Base-by-base conservation (phyloP, 169 alveolate genomes). In the Cyclospora cayetanensis region DNA sequence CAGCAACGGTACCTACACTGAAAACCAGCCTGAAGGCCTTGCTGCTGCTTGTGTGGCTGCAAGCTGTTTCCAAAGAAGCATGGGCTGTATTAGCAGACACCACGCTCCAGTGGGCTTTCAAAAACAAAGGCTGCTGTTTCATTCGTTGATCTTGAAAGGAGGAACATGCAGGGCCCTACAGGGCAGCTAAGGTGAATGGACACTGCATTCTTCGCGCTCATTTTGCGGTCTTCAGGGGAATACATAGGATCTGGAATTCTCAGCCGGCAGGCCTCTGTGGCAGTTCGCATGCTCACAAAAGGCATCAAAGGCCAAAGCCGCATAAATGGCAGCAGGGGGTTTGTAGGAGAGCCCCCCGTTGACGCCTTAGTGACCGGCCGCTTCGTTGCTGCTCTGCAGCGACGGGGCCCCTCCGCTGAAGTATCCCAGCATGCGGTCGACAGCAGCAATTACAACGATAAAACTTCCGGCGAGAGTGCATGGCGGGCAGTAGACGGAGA, bases 401-500 rank as follows among this genome's bases (percentile, higher is more conserved):
- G 60, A 46, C 7, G 60, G 60, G 60, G 60, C 15, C 15, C 15
- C 60, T 35, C 55, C 83, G 34, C 22, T 72, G 0, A 46, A 18
- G 55, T 34, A 35, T 18, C 65, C 25, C 42, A 20, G n/a, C 66
- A 29, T 41, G 20, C 39, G 50, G 50, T 3, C 53, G 25, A 31
- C 53, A 63, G 53, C 83, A 65, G n/a, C 37, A 42, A 55, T 27
- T 35, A 43, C 68, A 27, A 31, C 72, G 29, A 53, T 70, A n/a
- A 11, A 43, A 42, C 37, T 18, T 66, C 39, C 52, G 7, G 18
- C 52, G 65, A 27, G 18, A 11, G 12, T n/a, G 77, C 66, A 18
- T 85, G 66, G 85, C 92, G 92, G 3, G 87, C 80, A 11, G 76
- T 87, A 20, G 87, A 79, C 27, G 92, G 88, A 55, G 92, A 87